These are phyloP conservation scores for Pyrenula massariospora DNA, from an alignment of 495 filamentous ascomycete species.

Conservation along the genomic window DNA sequence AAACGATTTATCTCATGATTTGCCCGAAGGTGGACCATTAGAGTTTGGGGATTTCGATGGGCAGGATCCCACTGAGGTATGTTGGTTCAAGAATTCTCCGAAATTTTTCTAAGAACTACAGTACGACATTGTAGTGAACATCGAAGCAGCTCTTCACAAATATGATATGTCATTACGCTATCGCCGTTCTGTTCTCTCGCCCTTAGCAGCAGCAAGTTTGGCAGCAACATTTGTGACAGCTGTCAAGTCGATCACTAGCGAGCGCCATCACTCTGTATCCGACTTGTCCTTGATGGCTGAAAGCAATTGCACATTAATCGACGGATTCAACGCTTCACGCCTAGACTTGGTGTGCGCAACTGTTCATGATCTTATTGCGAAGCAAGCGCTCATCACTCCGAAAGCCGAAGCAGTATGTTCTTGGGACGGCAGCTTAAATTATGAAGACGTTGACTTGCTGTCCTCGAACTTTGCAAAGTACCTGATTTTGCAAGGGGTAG, in stretches of 20 bases:
- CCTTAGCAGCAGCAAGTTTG: background rate
- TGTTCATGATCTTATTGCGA: constrained; percentile 36
- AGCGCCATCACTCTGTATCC: constrained; percentile 11
- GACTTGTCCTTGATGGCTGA: constrained; percentile 22
- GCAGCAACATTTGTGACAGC: background rate
- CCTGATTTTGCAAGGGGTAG: constrained; percentile 29
- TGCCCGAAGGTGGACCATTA: too few relatives aligned
- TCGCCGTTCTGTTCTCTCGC: background rate
- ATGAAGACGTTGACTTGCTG: constrained; percentile 26
- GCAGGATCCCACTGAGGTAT: too few relatives aligned
- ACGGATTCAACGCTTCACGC: constrained; percentile 28
- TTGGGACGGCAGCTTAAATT: constrained; percentile 38
- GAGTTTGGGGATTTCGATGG: too few relatives aligned
- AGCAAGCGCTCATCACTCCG: constrained; percentile 21
- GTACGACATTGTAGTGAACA: background rate
- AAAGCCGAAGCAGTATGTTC: constrained; percentile 25
- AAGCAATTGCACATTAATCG: constrained; percentile 12
- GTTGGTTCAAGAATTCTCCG: too few relatives aligned
- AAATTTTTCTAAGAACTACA: too few relatives aligned
- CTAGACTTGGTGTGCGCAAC: constrained; percentile 13
- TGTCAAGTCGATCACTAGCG: background rate
- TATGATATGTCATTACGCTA: background rate
- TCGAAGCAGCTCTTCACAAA: background rate
- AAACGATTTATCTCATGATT: too few relatives aligned
- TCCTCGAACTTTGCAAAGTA: constrained; percentile 23